Evolutionary conservation across 148 eudicot genomes (phyloP), one percentile per base, ranked within the genome.

Genomic region (Vaccinium vitisidaea): DNA sequence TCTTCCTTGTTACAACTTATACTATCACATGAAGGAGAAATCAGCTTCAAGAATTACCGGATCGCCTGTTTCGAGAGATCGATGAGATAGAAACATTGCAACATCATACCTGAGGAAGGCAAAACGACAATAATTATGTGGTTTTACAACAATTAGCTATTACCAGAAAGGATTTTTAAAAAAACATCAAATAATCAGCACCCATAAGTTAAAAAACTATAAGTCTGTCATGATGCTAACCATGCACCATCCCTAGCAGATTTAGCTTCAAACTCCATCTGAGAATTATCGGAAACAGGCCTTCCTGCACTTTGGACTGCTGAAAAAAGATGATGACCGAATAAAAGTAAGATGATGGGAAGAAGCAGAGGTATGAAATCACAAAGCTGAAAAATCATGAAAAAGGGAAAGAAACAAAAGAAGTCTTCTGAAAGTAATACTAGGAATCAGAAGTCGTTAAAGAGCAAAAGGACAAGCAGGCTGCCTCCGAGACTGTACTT

Each of bases 161-260:
- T 74, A 70, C 18, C 9, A 5, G 80, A 77, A 63, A 67, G 2
- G 52, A 36, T 54, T 16, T 73, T 10, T 1, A 18, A 82, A 46
- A 18, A 55, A 52, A 49, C 46, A 70, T 14, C 77, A 32, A 58
- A 19, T 48, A 84, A 80, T 79, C 32, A 70, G 50, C 65, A 76
- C 19, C n/a, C 63, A 77, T n/a, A 36, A 43, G 53, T 67, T 50
- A 49, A 79, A 82, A 82, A 59, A 39, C 55, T 43, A 43, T 43
- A 43, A 43, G 5, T 43, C 6, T 43, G 30, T 52, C 55, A 15
- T 65, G 81, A 70, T 77, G 87, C 90, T 83, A 90, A 97, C 99
- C 99, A 97, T 85, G 99, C 99, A 84, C 99, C 99, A 91, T 97
- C 99, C 85, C 98, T 94, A 13, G 96, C 94, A 84, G 99, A 97